Evolutionary conservation across 129 eudicot genomes (phyloP).

Genomic region (Logfia minima): DNA sequence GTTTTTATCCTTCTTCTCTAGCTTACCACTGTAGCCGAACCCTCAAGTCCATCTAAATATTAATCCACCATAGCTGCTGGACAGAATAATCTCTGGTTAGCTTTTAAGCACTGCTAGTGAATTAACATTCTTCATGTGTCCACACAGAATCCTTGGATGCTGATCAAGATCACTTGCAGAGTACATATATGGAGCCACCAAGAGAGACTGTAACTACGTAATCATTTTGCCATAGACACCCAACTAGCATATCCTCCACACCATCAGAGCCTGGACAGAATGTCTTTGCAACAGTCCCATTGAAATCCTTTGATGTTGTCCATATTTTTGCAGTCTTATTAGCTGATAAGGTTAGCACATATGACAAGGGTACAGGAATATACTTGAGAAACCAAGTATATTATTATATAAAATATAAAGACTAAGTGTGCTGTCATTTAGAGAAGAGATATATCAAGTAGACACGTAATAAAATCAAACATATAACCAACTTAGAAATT

Average conservation of each 20-base stretch:
- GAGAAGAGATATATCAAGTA: neutral
- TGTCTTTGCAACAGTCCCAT: constrained; percentile 63
- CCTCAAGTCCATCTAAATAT: constrained; percentile 80
- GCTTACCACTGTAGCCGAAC: constrained; percentile 63
- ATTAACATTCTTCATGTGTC: constrained; percentile 85
- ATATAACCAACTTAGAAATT: constrained; percentile 14
- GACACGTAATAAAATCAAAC: neutral
- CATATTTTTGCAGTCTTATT: constrained; percentile 92
- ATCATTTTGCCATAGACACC: constrained; percentile 94
- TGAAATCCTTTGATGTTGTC: constrained; percentile 72
- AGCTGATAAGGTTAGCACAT: constrained; percentile 92
- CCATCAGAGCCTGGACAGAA: constrained; percentile 80
- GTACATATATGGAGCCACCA: constrained; percentile 79
- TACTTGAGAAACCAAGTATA: neutral
- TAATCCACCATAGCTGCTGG: constrained; percentile 89
- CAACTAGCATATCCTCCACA: constrained; percentile 93
- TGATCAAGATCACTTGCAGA: constrained; percentile 76
- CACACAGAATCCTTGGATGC: constrained; percentile 65
- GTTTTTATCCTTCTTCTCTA: too few species aligned
- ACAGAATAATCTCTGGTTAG: constrained; percentile 54
- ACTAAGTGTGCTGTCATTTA: neutral
- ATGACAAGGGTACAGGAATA: constrained; percentile 15
- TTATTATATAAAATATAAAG: neutral
- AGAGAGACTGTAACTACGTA: constrained; percentile 82
- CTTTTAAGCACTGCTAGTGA: constrained; percentile 66